Percentiles rank a stretch among this genome's conserved stretches.
phyloP scores from a whole-genome alignment of 345 rosid genomes.

The Balakata baccata region DNA sequence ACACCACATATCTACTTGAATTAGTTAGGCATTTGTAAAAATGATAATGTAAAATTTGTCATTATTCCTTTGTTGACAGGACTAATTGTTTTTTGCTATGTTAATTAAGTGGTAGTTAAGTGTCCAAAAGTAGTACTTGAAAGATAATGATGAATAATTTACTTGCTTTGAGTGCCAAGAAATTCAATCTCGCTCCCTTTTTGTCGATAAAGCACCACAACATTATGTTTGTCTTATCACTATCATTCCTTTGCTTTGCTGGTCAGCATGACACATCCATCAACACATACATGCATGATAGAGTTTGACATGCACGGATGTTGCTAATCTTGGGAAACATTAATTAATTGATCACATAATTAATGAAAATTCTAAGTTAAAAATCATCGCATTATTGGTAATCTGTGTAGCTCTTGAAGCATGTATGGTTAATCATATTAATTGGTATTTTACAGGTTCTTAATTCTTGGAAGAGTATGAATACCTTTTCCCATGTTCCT shows the following conservation, averaged over 20 bases:
- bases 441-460: background rate
- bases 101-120: background rate
- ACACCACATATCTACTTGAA: too few species aligned
- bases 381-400: background rate
- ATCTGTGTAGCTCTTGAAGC: background rate
- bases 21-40: too few species aligned
- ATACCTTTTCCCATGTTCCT: constrained; percentile 25
- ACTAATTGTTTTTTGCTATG: constrained; percentile 2
- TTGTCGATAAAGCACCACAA: background rate
- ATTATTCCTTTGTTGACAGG: background rate
- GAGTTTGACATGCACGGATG: background rate
- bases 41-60: background rate
- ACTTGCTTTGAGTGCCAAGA: background rate
- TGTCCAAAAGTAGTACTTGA: constrained; percentile 3
- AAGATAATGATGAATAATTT: constrained; percentile 2
- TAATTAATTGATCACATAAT: too few species aligned
- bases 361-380: background rate
- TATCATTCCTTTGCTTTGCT: background rate
- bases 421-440: too few species aligned
- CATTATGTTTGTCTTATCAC: constrained; percentile 5
- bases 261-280: background rate
- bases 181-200: background rate
- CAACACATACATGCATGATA: background rate
- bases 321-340: background rate
- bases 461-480: constrained; percentile 11